Evolutionary conservation across 2,329 filamentous ascomycete species (phyloP).

Genomic region (Teratosphaeria gauchensis): DNA sequence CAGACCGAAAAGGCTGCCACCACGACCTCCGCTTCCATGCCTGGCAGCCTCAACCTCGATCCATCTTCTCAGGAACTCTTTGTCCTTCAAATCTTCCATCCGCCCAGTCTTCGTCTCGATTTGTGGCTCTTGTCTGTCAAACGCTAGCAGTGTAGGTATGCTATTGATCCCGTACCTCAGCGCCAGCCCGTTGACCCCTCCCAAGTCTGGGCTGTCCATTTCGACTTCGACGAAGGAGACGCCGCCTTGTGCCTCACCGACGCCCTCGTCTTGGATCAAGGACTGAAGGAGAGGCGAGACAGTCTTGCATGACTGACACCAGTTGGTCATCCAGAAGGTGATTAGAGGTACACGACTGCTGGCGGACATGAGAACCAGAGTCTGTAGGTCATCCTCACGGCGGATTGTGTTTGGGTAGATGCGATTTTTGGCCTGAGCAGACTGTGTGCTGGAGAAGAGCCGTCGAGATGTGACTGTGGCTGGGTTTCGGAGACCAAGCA

Average conservation of each 20-base stretch:
- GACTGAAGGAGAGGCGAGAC: constrained; percentile 34
- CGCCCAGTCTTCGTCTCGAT: constrained; percentile 35
- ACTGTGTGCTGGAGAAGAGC: constrained; percentile 3
- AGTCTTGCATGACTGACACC: constrained; percentile 35
- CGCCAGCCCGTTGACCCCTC: constrained; percentile 26
- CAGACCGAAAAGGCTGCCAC: constrained; percentile 30
- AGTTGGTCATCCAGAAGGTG: constrained; percentile 42
- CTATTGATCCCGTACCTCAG: constrained; percentile 37
- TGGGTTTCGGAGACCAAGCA: background rate
- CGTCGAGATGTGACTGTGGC: background rate
- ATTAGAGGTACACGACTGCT: constrained; percentile 35
- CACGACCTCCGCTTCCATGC: constrained; percentile 36
- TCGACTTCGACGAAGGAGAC: constrained; percentile 41
- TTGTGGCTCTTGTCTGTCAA: constrained; percentile 41
- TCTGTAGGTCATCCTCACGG: constrained; percentile 38
- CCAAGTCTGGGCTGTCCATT: constrained; percentile 37
- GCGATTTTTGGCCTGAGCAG: constrained; percentile 22
- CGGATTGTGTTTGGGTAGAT: constrained; percentile 33
- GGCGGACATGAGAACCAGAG: constrained; percentile 38
- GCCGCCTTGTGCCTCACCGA: constrained; percentile 37
- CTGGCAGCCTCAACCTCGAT: constrained; percentile 38
- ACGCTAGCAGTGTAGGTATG: constrained; percentile 41
- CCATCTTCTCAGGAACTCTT: constrained; percentile 37
- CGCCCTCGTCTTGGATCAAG: constrained; percentile 34
- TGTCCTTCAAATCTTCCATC: constrained; percentile 37